phyloP scores from a whole-genome alignment of 176 grass and related monocot species.

The Stipa capillata region DNA sequence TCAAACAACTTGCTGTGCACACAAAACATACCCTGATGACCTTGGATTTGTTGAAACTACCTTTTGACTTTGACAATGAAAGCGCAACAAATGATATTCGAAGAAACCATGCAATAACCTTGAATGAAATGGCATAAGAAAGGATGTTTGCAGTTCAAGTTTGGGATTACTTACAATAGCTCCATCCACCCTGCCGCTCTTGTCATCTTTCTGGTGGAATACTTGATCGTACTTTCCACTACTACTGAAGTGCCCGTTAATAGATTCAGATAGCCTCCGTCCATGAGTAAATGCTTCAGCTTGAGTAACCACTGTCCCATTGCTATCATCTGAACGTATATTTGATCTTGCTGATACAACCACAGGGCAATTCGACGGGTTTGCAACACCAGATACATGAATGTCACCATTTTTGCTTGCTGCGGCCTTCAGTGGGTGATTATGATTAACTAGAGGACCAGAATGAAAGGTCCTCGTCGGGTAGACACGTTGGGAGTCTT shows the following conservation, averaged over 20 bases:
- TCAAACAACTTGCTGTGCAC: background rate
- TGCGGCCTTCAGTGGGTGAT: slow-evolving; percentile 35
- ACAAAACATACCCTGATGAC: background rate
- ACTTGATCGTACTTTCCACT: slow-evolving; percentile 56
- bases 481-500: slow-evolving; percentile 31
- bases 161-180: slow-evolving; percentile 51
- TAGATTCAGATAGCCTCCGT: slow-evolving; percentile 63
- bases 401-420: slow-evolving; percentile 30
- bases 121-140: background rate
- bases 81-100: background rate
- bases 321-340: slow-evolving; percentile 23
- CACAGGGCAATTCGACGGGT: slow-evolving; percentile 14
- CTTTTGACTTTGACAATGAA: background rate
- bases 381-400: slow-evolving; percentile 25
- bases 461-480: slow-evolving; percentile 66
- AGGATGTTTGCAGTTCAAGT: background rate
- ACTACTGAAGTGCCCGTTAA: slow-evolving; percentile 47
- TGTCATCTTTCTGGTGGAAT: slow-evolving; percentile 51
- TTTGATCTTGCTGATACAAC: slow-evolving; percentile 28
- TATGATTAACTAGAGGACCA: slow-evolving; percentile 81
- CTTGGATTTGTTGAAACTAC: background rate
- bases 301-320: slow-evolving; percentile 12
- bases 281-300: slow-evolving; percentile 38
- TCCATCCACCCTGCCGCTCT: slow-evolving; percentile 33
- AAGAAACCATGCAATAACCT: background rate